Percentiles rank a stretch among this genome's conserved stretches.
phyloP scores from a whole-genome alignment of 31 red algal species.

The Odonthalia washingtoniensis region DNA sequence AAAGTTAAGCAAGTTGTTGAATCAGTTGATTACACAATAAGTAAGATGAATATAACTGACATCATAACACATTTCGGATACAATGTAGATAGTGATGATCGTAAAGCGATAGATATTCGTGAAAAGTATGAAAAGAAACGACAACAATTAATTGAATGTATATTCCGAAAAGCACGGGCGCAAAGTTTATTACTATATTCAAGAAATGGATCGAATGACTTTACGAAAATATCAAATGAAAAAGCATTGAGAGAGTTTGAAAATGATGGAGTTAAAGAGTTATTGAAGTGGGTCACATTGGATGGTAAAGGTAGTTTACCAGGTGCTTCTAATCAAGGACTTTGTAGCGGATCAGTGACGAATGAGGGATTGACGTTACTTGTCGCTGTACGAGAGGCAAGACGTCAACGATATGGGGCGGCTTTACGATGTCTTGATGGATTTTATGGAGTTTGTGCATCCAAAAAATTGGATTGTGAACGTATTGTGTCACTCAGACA shows the following conservation, averaged over 20 bases:
- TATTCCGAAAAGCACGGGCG: slow-evolving; percentile 66
- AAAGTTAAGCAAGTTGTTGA: slow-evolving; percentile 31
- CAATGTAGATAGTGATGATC: slow-evolving; percentile 58
- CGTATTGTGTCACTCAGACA: slow-evolving; percentile 32
- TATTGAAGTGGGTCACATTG: slow-evolving; percentile 57
- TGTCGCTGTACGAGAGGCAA: slow-evolving; percentile 47
- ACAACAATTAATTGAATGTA: slow-evolving; percentile 46
- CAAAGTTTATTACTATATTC: slow-evolving; percentile 13
- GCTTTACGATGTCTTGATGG: slow-evolving; percentile 52
- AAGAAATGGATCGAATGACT: background rate
- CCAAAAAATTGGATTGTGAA: slow-evolving; percentile 27
- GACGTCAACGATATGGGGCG: slow-evolving; percentile 42
- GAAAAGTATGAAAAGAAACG: slow-evolving; percentile 64
- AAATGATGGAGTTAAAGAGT: slow-evolving; percentile 52
- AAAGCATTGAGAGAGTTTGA: background rate
- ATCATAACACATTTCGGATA: slow-evolving; percentile 73
- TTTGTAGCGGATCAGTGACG: slow-evolving; percentile 46
- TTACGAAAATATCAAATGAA: background rate
- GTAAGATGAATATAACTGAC: slow-evolving; percentile 28
- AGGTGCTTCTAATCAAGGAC: slow-evolving; percentile 36
- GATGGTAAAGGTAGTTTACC: slow-evolving; percentile 67
- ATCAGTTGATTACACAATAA: slow-evolving; percentile 48
- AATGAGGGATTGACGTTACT: slow-evolving; percentile 59
- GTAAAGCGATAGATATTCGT: slow-evolving; percentile 37
- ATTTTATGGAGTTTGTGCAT: slow-evolving; percentile 34